Base-by-base conservation (phyloP, 495 filamentous ascomycete genomes). In the Hypoxylon subgilvum region DNA sequence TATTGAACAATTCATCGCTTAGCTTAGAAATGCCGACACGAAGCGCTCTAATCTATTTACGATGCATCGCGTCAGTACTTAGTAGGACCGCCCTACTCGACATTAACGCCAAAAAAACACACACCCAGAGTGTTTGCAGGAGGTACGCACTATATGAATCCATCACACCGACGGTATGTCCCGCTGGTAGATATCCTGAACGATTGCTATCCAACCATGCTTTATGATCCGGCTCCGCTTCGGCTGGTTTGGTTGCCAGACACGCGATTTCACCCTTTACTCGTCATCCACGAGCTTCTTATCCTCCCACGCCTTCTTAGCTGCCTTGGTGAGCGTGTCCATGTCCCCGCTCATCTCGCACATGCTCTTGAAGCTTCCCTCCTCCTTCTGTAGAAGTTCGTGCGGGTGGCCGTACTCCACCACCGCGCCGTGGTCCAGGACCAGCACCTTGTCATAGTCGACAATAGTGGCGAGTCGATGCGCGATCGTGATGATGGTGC, bases 401-500 rank as follows among this genome's bases (percentile, higher is more conserved):
- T 88, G 88, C 13, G 95, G 95, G 61, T 93, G 86, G 31, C 88
- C 95, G 70, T 81, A 97, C 74, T 99, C 93, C 14, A 94, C 80
- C 13, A 99, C 88, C 27, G 76, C 70, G 19, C 95, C 95, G 66
- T 92, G 90, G 64, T 99, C 95, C 19, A 99, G 79, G 9, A 97
- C 92, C 4, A 97, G 79, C n/a, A 99, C 94, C 78, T 96, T 96
- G 75, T 97, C 93, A 68, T 97, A 97, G 67, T 97, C 95, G 40
- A 91, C 90, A 64, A 99, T 96, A 0, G 93, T 97, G 61, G 96
- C 91, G 51, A 99, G 79, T 9, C 95, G 86, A 72, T 99, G 95
- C n/a, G 95, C 95, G 63, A 99, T 97, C 0, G 95, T 97, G 67
- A 96, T 92, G 69, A 95, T 96, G 8, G 95, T 99, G 74, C 87